Percentiles rank a stretch among this genome's conserved stretches.
These are phyloP conservation scores for Amoebophrya sp. DNA, from an alignment of 169 alveolate species.

Conservation along the genomic window DNA sequence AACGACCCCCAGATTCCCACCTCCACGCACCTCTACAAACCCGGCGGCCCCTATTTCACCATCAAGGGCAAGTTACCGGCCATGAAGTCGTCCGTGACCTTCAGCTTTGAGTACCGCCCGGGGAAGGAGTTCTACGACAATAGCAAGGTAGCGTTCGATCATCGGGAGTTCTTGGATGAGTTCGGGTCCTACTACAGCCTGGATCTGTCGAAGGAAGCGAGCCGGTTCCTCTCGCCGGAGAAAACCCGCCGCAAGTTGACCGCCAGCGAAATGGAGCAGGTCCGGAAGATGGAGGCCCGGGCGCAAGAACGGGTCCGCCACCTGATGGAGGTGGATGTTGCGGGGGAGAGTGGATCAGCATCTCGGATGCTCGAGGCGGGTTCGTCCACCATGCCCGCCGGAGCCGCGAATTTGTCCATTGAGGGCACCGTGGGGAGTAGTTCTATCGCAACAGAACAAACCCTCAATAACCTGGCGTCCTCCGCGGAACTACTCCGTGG, in stretches of 20 bases:
- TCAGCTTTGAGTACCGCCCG: background rate
- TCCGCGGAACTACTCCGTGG: no score
- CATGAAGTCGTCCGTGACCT: background rate
- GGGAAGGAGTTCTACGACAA: background rate
- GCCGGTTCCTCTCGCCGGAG: background rate
- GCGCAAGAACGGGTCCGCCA: no score
- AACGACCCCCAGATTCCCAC: slow-evolving; percentile 2
- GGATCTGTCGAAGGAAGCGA: background rate
- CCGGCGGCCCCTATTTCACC: background rate
- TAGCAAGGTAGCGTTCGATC: background rate
- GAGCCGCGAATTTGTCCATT: no score
- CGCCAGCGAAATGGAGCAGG: background rate
- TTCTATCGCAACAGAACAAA: no score
- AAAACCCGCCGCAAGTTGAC: background rate
- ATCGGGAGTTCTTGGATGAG: background rate
- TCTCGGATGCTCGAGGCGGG: no score
- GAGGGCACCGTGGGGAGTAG: no score
- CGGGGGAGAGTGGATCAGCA: no score
- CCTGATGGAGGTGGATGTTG: no score
- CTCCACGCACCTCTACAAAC: background rate
- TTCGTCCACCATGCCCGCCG: no score
- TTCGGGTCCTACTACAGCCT: background rate
- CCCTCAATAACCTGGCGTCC: no score
- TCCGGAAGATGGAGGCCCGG: background rate
- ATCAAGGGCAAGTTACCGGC: slow-evolving; percentile 6